A percentile compares a stretch with the other conserved stretches of the same genome.
phyloP scores from a whole-genome alignment of 495 filamentous ascomycete genomes.

The Lasiosphaeria miniovina region DNA sequence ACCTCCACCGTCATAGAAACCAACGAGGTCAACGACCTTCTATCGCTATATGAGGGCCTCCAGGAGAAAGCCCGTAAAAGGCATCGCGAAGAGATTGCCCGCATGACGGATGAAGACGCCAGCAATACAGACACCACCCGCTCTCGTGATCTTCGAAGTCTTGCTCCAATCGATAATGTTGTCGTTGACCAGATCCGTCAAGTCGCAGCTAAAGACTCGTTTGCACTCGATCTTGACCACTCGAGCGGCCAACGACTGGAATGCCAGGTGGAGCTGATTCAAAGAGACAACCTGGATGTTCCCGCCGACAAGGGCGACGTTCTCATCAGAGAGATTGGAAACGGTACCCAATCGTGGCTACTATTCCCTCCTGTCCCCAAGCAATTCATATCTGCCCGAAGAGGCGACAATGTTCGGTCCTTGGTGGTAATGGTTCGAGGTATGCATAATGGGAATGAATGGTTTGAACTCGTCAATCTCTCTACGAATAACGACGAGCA shows the following conservation, averaged over 20 bases:
- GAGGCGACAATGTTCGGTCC: constrained; percentile 65
- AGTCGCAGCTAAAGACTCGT: constrained; percentile 85
- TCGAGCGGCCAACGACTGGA: constrained; percentile 85
- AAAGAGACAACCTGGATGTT: constrained; percentile 67
- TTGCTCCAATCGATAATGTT: constrained; percentile 67
- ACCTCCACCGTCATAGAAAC: constrained; percentile 37
- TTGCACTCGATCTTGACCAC: constrained; percentile 79
- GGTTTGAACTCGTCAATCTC: constrained; percentile 80
- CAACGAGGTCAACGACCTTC: constrained; percentile 27
- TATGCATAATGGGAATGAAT: constrained; percentile 55
- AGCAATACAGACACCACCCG: constrained; percentile 75
- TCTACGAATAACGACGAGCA: constrained; percentile 68
- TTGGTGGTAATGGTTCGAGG: constrained; percentile 85
- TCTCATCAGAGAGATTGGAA: constrained; percentile 83
- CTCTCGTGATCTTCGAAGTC: constrained; percentile 70
- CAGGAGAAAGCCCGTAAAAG: constrained; percentile 74
- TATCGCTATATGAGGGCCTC: constrained; percentile 60
- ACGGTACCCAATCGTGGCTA: constrained; percentile 69
- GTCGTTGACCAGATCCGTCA: constrained; percentile 66
- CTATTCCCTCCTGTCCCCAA: constrained; percentile 80
- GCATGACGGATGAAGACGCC: constrained; percentile 88
- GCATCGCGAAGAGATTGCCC: constrained; percentile 77
- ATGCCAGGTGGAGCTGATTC: constrained; percentile 83
- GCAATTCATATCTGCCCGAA: constrained; percentile 71
- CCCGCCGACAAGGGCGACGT: constrained; percentile 68